A percentile compares a stretch with the other conserved stretches of the same genome.
Conservation (phyloP, 148 eudicot species). For the Rheum nobile region DNA sequence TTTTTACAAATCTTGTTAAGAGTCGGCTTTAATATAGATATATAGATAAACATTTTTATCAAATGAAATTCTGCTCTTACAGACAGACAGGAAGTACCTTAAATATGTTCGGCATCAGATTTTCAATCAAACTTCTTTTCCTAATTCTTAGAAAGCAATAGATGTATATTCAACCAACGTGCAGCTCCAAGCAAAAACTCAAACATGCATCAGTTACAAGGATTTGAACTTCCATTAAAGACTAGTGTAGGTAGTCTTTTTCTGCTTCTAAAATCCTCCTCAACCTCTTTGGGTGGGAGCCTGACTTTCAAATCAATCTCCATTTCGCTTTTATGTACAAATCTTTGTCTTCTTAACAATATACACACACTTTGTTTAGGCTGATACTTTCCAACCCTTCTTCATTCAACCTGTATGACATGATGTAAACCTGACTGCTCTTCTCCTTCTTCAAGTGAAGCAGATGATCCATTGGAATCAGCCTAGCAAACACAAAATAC, state of each 20-base stretch:
- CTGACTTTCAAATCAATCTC: background rate
- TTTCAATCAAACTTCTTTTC: no score
- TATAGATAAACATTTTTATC: no score
- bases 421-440: background rate
- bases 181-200: background rate
- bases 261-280: constrained; percentile 1
- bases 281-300: constrained; percentile 8
- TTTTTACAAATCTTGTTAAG: no score
- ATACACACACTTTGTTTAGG: background rate
- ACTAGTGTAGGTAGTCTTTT: background rate
- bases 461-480: background rate
- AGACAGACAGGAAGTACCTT: no score
- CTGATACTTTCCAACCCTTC: background rate
- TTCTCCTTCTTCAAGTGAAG: background rate
- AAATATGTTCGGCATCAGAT: no score
- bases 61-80: no score
- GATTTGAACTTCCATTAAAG: background rate
- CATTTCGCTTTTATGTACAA: background rate
- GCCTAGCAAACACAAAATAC: background rate
- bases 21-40: no score
- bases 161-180: no score
- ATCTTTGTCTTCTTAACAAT: background rate
- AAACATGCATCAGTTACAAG: background rate
- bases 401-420: constrained; percentile 3
- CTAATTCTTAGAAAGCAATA: no score